These are phyloP conservation scores for Suhomyces bribrorum DNA, from an alignment of 1,139 yeast genomes.

Conservation along the genomic window DNA sequence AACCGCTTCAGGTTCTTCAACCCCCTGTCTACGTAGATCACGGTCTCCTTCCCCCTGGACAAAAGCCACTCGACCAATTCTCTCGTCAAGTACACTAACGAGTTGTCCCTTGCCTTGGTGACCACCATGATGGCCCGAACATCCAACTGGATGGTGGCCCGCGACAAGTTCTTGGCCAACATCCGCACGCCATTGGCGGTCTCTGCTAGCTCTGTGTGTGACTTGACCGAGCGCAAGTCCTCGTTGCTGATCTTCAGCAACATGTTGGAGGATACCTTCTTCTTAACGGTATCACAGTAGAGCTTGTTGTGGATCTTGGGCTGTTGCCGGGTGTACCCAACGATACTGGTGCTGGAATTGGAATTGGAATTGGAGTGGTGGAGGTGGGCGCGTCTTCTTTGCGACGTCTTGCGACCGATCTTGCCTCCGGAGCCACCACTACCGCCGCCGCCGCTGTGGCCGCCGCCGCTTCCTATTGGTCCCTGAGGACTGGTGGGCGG, in stretches of 20 bases:
- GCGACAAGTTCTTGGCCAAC: constrained; percentile 71
- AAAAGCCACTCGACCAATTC: constrained; percentile 80
- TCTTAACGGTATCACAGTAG: constrained; percentile 26
- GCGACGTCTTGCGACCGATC: constrained; percentile 1
- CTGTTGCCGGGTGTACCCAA: constrained; percentile 17
- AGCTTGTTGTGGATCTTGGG: constrained; percentile 42
- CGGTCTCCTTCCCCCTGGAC: constrained; percentile 42
- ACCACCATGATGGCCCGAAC: constrained; percentile 74
- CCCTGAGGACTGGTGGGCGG: no score
- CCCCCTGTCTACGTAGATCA: constrained; percentile 70
- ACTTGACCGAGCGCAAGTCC: constrained; percentile 50
- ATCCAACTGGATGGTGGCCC: constrained; percentile 72
- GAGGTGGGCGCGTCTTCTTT: constrained; percentile 1
- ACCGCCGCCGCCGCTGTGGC: not conserved
- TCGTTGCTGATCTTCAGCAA: constrained; percentile 23
- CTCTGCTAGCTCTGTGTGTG: constrained; percentile 75
- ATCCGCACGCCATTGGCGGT: constrained; percentile 86
- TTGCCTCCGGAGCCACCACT: constrained; percentile 1
- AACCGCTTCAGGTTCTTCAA: constrained; percentile 63
- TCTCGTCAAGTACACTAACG: constrained; percentile 69
- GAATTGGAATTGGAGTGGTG: not conserved
- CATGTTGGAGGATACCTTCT: constrained; percentile 11
- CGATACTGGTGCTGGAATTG: constrained; percentile 9
- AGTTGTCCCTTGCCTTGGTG: constrained; percentile 83
- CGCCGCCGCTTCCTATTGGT: no score